phyloP scores from a whole-genome alignment of 2,329 filamentous ascomycete species.

The Colletotrichum melonis region DNA sequence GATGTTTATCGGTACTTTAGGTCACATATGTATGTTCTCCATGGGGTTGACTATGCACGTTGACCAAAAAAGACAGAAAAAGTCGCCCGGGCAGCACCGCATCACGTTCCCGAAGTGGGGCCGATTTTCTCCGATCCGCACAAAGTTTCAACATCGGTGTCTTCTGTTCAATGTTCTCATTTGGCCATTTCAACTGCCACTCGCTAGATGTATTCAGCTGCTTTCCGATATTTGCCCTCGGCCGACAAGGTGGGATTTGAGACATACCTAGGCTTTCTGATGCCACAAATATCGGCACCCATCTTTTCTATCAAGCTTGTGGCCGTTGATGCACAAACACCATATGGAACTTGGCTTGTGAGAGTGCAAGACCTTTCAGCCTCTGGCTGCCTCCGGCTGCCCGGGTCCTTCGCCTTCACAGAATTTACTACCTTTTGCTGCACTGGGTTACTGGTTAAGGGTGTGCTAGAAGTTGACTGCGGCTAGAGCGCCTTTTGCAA shows the following conservation, averaged over 20 bases:
- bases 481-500: not conserved
- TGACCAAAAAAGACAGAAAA: slow-evolving; percentile 1
- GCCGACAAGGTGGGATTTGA: not conserved
- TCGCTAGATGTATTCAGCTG: not conserved
- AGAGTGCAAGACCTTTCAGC: not conserved
- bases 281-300: not conserved
- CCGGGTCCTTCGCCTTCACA: not conserved
- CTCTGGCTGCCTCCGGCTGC: too few species aligned
- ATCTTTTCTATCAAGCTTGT: not conserved
- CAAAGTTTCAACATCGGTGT: not conserved
- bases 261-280: not conserved
- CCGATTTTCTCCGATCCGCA: slow-evolving; percentile 22
- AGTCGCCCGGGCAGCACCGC: slow-evolving; percentile 13
- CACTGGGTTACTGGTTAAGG: not conserved
- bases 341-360: not conserved
- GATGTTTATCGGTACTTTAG: not conserved
- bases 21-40: slow-evolving; percentile 2
- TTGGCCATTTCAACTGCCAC: not conserved
- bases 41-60: slow-evolving; percentile 20
- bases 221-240: not conserved
- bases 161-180: not conserved
- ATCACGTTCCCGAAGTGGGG: not conserved
- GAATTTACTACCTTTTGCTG: not conserved
- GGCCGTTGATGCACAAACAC: not conserved
- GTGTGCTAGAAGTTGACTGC: not conserved